Evolutionary conservation across 2,329 filamentous ascomycete genomes (phyloP).

Genomic region (Xylaria sp.): DNA sequence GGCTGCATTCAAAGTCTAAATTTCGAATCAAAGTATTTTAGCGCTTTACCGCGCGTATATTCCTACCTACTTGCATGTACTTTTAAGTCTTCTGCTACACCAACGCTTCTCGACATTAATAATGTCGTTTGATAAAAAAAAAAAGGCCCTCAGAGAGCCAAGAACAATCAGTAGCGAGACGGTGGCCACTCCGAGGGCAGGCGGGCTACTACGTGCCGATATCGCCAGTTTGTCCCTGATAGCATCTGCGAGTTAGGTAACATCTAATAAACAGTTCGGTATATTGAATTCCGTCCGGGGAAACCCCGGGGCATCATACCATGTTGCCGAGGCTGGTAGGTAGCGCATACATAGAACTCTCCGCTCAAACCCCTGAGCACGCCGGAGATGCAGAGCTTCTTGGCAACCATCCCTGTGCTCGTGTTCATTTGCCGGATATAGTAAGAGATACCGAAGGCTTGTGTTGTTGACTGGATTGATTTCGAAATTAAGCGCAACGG

Average conservation of each 20-base stretch:
- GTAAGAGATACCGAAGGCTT: neutral
- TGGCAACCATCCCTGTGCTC: neutral
- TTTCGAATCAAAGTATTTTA: neutral
- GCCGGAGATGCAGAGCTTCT: neutral
- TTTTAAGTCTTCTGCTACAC: neutral
- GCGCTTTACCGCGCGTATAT: slow-evolving; percentile 13
- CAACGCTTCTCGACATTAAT: neutral
- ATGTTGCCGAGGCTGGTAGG: neutral
- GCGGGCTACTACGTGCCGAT: neutral
- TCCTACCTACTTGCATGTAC: neutral
- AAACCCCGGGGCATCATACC: neutral
- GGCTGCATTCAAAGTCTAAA: neutral
- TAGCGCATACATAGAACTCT: neutral
- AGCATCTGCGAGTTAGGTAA: neutral
- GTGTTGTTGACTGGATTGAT: neutral
- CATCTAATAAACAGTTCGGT: neutral
- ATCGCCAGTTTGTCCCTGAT: neutral
- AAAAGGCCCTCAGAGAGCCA: neutral
- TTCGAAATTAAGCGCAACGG: neutral
- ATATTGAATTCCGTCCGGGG: neutral
- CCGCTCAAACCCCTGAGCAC: neutral
- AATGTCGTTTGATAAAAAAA: neutral
- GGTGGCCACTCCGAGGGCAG: neutral
- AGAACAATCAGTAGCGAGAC: neutral
- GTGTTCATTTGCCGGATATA: neutral